Base-by-base conservation (phyloP, 148 eudicot species). In the Vaccinium myrtillus region DNA sequence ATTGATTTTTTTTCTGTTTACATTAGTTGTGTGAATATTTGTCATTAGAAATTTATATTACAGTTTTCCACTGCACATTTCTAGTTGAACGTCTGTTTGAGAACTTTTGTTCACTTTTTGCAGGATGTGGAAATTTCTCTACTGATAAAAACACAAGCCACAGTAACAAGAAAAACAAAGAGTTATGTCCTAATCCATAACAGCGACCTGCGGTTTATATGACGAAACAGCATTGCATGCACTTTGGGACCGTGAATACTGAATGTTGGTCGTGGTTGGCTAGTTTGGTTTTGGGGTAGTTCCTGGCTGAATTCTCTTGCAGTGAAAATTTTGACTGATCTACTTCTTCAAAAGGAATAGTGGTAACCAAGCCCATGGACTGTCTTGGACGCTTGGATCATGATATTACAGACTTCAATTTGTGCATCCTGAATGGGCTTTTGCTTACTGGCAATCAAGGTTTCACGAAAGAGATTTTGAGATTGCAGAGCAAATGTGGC, bases 361-460 rank as follows among this genome's bases (percentile, higher is more conserved):
- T 53, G 56, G 14, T 53, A 53, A 53, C 56, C 56, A 53, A 53
- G 56, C 56, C 56, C 10, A 53, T 12, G 56, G 11, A 16, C 56
- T 8, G 10, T 53, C 13, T 53, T 53, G 56, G 12, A 53, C 13
- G 56, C 56, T 10, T 53, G 56, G 56, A 53, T 12, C 56, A 53
- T 53, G 14, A 13, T 53, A 13, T 53, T 53, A 9, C 56, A 12
- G 56, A 13, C 56, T 53, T 11, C 36, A 32, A 1, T 32, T 30
- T 32, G 36, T 32, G 98, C 27, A 90, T 97, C 73, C 75, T 97
- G 85, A 90, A 97, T 88, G 99, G 98, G 79, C 93, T 92, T 80
- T 77, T 95, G 89, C 86, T 97, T 81, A 97, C 98, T 39, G 98
- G 98, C 67, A 95, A 97, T 86, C 99, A 97, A 88, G 92, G 77